Evolutionary conservation across 371 early-diverging fungal species (phyloP), one percentile per base, ranked within the genome.

Genomic region (Mucor irregularis): DNA sequence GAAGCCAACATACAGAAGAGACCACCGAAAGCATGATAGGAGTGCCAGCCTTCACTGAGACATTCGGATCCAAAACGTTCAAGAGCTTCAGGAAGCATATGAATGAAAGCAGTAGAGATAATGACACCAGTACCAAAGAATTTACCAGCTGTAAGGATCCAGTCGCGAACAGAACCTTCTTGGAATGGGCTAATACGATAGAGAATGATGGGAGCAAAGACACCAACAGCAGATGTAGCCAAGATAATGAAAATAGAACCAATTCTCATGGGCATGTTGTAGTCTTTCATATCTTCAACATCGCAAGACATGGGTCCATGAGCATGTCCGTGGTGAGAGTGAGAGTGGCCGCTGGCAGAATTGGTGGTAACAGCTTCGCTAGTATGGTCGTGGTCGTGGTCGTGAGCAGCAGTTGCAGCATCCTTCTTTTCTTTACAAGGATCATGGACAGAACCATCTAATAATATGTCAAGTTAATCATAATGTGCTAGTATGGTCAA

Each of bases 91-190:
- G 69, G 73, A 22, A 76, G 63, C 81, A 89, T 82, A 63, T 92
- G 92, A 58, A 92, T 80, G 47, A 91, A 87, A 19, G 86, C 91
- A 5, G 90, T 90, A 8, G 90, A 78, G 44, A 91, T 68, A 31
- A 92, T 89, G 7, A 92, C 85, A 48, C 93, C 93, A 1, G 87
- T 85, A 28, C 92, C 90, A 58, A 92, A 68, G 28, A 68, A 68
- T 54, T 68, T 68, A 49, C 69, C 69, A 39, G 57, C 44, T 5
- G 65, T 61, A 8, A 68, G 26, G 2, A 47, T 37, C 53, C 56
- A 61, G 21, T 64, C 65, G 11, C 61, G 39, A 19, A 49, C 8
- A 38, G 43, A 49, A 14, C 65, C 65, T 21, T 52, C 40, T 40
- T 61, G 34, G 33, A 44, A 45, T 34, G 66, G 61, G 25, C 58